A percentile compares a stretch with the other conserved stretches of the same genome.
Conservation (phyloP, 768 basidiomycete species). For the Pleurotus cornucopiae region DNA sequence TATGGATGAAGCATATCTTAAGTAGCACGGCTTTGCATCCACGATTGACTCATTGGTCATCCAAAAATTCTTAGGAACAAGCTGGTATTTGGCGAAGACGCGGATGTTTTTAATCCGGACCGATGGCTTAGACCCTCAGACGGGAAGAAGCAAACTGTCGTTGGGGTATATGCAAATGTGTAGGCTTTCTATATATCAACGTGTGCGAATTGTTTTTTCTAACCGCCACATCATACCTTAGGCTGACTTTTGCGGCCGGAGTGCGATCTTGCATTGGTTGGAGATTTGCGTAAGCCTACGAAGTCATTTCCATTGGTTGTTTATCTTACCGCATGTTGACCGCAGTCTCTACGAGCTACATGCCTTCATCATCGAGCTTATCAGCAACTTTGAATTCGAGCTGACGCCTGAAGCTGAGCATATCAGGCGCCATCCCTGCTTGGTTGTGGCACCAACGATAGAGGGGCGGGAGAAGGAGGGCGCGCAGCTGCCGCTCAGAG, state of each 20-base stretch:
- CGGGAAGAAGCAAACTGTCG: conserved; percentile 20
- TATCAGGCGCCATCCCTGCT: conserved; percentile 33
- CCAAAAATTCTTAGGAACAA: conserved; percentile 17
- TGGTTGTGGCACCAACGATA: conserved; percentile 37
- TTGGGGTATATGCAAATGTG: conserved; percentile 29
- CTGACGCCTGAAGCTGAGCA: conserved; percentile 29
- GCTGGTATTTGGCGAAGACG: conserved; percentile 37
- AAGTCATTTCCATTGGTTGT: neutral
- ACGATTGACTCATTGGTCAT: neutral
- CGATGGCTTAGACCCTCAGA: conserved; percentile 30
- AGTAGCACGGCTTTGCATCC: no score
- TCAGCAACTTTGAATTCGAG: conserved; percentile 50
- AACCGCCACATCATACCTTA: neutral
- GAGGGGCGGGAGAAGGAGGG: conserved; percentile 38
- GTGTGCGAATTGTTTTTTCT: neutral
- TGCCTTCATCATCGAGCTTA: conserved; percentile 49
- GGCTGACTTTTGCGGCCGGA: conserved; percentile 22
- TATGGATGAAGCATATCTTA: no score
- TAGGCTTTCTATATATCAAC: conserved; percentile 14
- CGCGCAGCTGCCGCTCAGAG: conserved; percentile 32
- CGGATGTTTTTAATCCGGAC: conserved; percentile 34
- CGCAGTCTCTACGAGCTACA: conserved; percentile 46
- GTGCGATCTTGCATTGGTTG: conserved; percentile 23
- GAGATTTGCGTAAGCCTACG: conserved; percentile 21
- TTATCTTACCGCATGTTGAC: neutral